Base-by-base conservation (phyloP, 164 flowering plant species). In the Hamamelis virginiana region DNA sequence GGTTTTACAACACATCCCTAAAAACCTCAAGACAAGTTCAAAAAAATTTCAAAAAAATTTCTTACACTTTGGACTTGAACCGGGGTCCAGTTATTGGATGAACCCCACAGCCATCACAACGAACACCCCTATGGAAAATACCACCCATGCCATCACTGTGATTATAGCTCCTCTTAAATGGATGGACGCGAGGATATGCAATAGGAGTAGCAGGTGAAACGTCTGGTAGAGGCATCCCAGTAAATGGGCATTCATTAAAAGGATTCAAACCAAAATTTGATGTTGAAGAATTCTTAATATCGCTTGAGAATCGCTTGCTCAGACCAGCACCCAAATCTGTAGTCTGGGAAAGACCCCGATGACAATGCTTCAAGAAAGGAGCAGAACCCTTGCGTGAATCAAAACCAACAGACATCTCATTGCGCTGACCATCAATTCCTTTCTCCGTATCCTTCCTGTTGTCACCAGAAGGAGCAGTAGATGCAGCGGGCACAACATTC, bases 1-100 rank as follows among this genome's bases (percentile, higher is more conserved):
- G 52, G n/a, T 46, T 48, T 23, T 57, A 33, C 51, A 68, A 19
- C 12, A 57, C 55, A 19, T 9, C 33, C 48, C 9, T 23, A 18
- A 18, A 28, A 69, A 46, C n/a, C 43, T 33, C 70, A 19, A 16
- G n/a, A 74, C 64, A 22, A n/a, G 5, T 26, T 56, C 14, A 65
- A 71, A n/a, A n/a, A n/a, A n/a, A n/a, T 4, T 55, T 33, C 25
- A 33, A 18, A 38, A 52, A 38, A 52, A 33, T 51, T 65, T 48
- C 96, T 84, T 87, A 95, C 99, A 87, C 91, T 90, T 80, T 84
- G 9, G 99, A 95, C 76, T 91, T 91, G 83, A 77, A 92, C 15
- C 99, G 87, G 38, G 94, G 87, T 9, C 99, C 99, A 64, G 81
- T 80, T 18, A 95, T 92, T 10, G 99, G 99, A 80, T 81, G 77